Base-by-base conservation (phyloP, 345 rosid genomes). In the Rhodamnia rubescens region DNA sequence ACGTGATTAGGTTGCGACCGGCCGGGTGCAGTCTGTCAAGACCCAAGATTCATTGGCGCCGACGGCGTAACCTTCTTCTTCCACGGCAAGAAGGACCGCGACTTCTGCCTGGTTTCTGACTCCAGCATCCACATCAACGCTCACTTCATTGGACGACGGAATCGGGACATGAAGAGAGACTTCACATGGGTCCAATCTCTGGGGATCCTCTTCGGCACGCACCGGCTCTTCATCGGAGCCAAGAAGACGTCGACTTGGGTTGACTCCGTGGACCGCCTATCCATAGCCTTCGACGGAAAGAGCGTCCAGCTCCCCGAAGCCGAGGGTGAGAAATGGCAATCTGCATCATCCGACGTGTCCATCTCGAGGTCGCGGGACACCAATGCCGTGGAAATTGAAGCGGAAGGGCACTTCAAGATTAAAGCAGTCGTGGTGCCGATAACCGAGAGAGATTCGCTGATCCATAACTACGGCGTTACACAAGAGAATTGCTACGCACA, bases 21-120 rank as follows among this genome's bases (percentile, higher is more conserved):
- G 56, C 95, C 92, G 20, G 93, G 94, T 52, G 92, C 93, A 20
- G 92, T 94, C 13, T 91, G 94, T 85, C 91, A 93, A 87, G 97
- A 92, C 82, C 97, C 95, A 14, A 87, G 93, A 74, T 94, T 94
- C 90, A 87, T 93, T 4, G 94, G 95, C n/a, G 94, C 92, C 47
- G 94, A 93, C 11, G 93, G 94, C n/a, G 84, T 90, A 26, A 92
- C 96, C 87, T 94, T 92, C 88, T 94, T 92, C 90, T 94, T 92
- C 93, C 95, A 94, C 47, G 95, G 94, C 75, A 91, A 92, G 88
- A 94, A 90, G 75, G 85, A 89, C 78, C 83, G 27, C 7, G 89
- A 89, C 55, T 85, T 89, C 29, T 87, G 86, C 86, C 47, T 85
- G 16, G 86, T 89, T 20, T 83, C 88, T 14, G 88, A 87, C 27